Conservation (phyloP, 2,329 filamentous ascomycete genomes). For the Penicillium fuscoglaucum region DNA sequence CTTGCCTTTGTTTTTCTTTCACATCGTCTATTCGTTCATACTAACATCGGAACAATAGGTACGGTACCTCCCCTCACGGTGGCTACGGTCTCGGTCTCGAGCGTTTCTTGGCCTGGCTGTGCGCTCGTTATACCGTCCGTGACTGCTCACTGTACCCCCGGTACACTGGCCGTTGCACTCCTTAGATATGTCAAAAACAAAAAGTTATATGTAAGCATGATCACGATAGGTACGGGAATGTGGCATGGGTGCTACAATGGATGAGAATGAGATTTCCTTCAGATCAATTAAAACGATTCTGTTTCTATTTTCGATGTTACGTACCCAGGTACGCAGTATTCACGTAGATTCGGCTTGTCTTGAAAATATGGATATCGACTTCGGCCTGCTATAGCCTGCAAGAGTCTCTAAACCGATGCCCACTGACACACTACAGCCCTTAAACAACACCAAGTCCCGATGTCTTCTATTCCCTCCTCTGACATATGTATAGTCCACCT, state of each 20-base stretch:
- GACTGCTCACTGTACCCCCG: conserved; percentile 57
- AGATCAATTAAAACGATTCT: background rate
- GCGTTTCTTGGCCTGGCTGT: conserved; percentile 70
- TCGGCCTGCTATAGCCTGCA: background rate
- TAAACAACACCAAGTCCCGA: background rate
- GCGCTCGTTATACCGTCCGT: conserved; percentile 64
- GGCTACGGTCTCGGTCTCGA: conserved; percentile 93
- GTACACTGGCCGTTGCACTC: conserved; percentile 53
- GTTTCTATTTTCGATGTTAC: background rate
- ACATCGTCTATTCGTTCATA: background rate
- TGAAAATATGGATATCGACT: background rate
- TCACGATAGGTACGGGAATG: conserved; percentile 8
- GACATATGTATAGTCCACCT: background rate
- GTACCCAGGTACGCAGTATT: background rate
- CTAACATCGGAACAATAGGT: conserved; percentile 52
- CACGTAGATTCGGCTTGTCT: background rate
- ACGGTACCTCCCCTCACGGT: conserved; percentile 87
- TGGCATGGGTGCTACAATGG: conserved; percentile 7
- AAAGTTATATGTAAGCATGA: conserved; percentile 12
- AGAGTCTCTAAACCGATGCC: background rate
- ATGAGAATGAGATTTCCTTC: background rate
- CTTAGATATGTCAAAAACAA: conserved; percentile 32
- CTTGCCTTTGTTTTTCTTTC: background rate
- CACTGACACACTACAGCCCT: too few species aligned
- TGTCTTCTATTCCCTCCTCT: background rate